Conservation (phyloP, 257 asterid genomes). For the Scutellaria baicalensis region DNA sequence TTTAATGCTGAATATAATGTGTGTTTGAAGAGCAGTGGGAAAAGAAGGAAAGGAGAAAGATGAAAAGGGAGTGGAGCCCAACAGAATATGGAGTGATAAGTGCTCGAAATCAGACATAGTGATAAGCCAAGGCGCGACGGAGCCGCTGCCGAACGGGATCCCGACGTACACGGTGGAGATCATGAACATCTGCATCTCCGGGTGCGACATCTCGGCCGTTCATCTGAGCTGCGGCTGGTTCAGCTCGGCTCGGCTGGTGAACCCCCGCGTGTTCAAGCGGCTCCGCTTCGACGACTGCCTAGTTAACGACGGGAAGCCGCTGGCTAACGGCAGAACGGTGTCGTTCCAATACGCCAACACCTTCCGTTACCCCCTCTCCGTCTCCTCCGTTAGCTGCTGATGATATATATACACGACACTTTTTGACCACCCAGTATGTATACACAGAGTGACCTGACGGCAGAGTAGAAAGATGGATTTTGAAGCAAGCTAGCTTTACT, state of each 20-base stretch:
- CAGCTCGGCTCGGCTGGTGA: constrained; percentile 80
- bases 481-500: not conserved
- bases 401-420: too few species aligned
- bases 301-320: constrained; percentile 69
- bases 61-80: constrained; percentile 38
- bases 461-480: not conserved
- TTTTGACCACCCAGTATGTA: not conserved
- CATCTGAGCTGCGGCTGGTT: constrained; percentile 90
- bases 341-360: constrained; percentile 85
- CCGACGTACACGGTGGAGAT: constrained; percentile 91
- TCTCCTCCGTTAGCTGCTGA: constrained; percentile 62
- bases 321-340: constrained; percentile 48
- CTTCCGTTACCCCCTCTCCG: constrained; percentile 54
- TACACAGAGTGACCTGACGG: not conserved
- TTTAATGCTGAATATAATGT: not conserved
- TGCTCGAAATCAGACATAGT: constrained; percentile 73
- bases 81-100: constrained; percentile 74
- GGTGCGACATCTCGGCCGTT: constrained; percentile 56
- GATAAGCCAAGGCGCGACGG: constrained; percentile 65
- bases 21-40: not conserved
- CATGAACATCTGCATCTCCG: constrained; percentile 56
- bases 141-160: constrained; percentile 77
- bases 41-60: not conserved
- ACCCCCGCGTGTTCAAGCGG: constrained; percentile 72
- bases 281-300: constrained; percentile 62